phyloP scores from a whole-genome alignment of 495 filamentous ascomycete species.

The Platismatia glauca region DNA sequence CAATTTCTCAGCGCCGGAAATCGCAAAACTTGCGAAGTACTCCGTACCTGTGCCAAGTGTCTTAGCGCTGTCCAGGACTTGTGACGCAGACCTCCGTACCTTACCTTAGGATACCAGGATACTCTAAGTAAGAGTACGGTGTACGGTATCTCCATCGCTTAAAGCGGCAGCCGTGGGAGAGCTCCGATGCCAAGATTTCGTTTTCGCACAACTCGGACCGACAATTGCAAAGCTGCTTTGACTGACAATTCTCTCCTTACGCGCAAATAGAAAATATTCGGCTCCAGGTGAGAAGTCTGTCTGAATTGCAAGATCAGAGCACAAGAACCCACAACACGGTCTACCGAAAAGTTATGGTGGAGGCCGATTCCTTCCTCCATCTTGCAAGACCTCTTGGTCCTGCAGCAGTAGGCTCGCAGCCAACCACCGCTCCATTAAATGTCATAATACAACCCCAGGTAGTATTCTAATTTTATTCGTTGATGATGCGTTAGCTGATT shows the following conservation, averaged over 20 bases:
- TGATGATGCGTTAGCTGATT: background rate
- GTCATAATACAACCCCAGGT: slow-evolving; percentile 91
- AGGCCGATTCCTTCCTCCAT: slow-evolving; percentile 80
- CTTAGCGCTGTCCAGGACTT: no score
- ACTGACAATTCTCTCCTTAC: background rate
- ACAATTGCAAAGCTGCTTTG: background rate
- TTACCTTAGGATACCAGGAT: no score
- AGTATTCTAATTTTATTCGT: background rate
- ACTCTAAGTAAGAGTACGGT: no score
- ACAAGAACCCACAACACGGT: background rate
- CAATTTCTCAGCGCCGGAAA: no score
- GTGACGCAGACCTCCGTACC: no score
- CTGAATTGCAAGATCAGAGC: background rate
- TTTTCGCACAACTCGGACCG: background rate
- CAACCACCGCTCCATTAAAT: slow-evolving; percentile 78
- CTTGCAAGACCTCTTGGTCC: slow-evolving; percentile 86
- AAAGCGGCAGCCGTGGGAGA: no score
- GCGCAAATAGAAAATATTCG: background rate
- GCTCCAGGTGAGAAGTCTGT: background rate
- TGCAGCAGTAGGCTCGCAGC: slow-evolving; percentile 63
- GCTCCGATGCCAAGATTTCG: background rate
- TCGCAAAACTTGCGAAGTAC: no score
- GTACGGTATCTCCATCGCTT: no score
- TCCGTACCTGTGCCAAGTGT: no score
- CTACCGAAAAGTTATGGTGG: slow-evolving; percentile 51